Evolutionary conservation across 208 protist species (phyloP), one percentile per base, ranked within the genome.

Genomic region (Leptomonas pyrrhocoris): DNA sequence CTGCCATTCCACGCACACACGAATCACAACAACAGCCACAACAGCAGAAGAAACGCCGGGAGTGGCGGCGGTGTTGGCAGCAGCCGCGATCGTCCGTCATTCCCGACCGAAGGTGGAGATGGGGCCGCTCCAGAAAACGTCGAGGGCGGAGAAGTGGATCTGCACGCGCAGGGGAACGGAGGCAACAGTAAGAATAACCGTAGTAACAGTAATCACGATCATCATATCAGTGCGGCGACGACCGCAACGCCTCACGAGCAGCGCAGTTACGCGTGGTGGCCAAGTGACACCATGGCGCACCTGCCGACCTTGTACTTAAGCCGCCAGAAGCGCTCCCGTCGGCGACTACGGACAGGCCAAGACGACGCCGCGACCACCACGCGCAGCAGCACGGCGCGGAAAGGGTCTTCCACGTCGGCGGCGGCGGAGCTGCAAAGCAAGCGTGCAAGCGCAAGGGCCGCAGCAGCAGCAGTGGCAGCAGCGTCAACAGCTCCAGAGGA

Each of bases 351-450:
- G 1, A 31, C 48, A 7, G n/a, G 36, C 34, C 61, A 23, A n/a
- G 61, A 67, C 36, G 61, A 45, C 61, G 23, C 61, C 18, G 27
- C n/a, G n/a, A n/a, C 55, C 28, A 70, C 40, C 11, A 46, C 53
- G 31, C 72, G 72, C 58, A 77, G 72, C 72, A 77, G 72, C 58
- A 61, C 72, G 1, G 63, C 72, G 16, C 72, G 72, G 6, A 62
- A 55, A 48, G 72, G 45, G 1, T 34, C 63, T 2, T 54, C 72
- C n/a, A 77, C 72, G 57, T 77, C 72, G 1, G 72, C 64, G 8
- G 72, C 72, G 42, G 64, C 46, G 9, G 72, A 77, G 42, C 42
- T 77, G 15, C 60, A 55, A 30, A 45, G 8, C 15, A 77, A 57
- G 15, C 58, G 23, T n/a, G 42, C 15, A 19, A 46, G 45, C 9